Evolutionary conservation across 768 basidiomycete genomes (phyloP).

Genomic region (Macrocybe gigantea): DNA sequence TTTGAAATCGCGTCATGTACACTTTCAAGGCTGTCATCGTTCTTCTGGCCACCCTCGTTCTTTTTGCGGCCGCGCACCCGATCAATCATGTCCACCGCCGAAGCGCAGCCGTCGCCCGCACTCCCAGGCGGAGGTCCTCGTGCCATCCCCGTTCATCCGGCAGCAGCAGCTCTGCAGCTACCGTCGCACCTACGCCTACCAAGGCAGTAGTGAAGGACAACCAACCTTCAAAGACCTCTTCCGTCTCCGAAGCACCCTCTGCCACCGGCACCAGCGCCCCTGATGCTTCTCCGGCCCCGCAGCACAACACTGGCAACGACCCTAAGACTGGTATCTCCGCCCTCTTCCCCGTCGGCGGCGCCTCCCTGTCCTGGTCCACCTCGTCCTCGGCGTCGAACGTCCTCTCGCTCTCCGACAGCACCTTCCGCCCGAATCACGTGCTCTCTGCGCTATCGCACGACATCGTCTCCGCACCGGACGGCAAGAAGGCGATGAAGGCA

Average conservation of each 20-base stretch:
- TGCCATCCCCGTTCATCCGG: constrained; percentile 7
- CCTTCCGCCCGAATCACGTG: constrained; percentile 36
- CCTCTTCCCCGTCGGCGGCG: constrained; percentile 36
- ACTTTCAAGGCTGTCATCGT: constrained; percentile 14
- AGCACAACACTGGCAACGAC: constrained; percentile 8
- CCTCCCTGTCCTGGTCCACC: constrained; percentile 41
- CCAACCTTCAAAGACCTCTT: constrained; percentile 4
- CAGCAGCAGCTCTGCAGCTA: not conserved
- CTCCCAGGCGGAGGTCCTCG: not conserved
- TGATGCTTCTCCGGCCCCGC: constrained; percentile 2
- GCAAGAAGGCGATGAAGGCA: constrained; percentile 45
- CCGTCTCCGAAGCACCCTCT: not conserved
- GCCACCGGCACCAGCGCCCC: no score
- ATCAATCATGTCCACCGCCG: constrained; percentile 12
- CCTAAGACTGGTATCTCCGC: constrained; percentile 16
- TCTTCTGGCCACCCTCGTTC: constrained; percentile 17
- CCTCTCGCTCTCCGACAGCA: constrained; percentile 36
- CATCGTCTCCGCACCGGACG: constrained; percentile 42
- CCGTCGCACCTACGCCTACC: not conserved
- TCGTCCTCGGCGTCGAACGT: constrained; percentile 25
- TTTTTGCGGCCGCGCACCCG: constrained; percentile 16
- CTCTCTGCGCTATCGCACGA: constrained; percentile 31
- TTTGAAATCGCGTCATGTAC: constrained; percentile 15
- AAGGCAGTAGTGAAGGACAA: constrained; percentile 2
- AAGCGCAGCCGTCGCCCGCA: not conserved